Percentiles rank a stretch among this genome's conserved stretches.
Evolutionary conservation across 768 basidiomycete species (phyloP).

Genomic region (Phylloporus rhodoxanthus): DNA sequence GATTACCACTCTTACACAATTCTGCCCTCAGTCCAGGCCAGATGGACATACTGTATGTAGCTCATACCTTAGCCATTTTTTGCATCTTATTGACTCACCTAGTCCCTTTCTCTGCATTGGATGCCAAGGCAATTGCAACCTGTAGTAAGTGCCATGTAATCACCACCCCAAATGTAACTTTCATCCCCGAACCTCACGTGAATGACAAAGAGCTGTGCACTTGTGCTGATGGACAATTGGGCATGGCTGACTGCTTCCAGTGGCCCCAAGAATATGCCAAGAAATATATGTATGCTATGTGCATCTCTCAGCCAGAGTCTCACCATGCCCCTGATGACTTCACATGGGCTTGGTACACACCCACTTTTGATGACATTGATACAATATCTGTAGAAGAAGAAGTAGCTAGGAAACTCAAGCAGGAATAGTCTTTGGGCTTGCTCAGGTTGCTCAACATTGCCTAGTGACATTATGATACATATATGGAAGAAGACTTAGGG

Average conservation of each 20-base stretch:
- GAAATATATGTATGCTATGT: not conserved
- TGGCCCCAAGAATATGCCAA: not conserved
- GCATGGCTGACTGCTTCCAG: not conserved
- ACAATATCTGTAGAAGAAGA: not conserved
- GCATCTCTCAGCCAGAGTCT: too few species aligned
- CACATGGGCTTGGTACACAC: not conserved
- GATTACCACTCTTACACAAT: too few species aligned
- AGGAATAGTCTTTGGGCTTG: not conserved
- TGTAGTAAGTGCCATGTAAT: not conserved
- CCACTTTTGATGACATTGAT: not conserved
- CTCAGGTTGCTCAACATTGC: not conserved
- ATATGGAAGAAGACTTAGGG: not conserved
- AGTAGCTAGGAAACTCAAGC: not conserved
- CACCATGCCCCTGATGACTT: not conserved
- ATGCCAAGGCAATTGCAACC: slow-evolving; percentile 6
- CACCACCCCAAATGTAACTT: slow-evolving; percentile 1
- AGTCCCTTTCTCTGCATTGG: not conserved
- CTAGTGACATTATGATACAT: not conserved
- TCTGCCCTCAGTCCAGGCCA: too few species aligned
- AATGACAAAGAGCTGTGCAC: not conserved
- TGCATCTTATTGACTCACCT: too few species aligned
- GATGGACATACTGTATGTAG: too few species aligned
- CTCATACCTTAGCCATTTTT: too few species aligned
- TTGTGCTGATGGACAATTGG: not conserved
- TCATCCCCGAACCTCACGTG: slow-evolving; percentile 4